phyloP scores from a whole-genome alignment of 345 rosid species.

The Populus ilicifolia region DNA sequence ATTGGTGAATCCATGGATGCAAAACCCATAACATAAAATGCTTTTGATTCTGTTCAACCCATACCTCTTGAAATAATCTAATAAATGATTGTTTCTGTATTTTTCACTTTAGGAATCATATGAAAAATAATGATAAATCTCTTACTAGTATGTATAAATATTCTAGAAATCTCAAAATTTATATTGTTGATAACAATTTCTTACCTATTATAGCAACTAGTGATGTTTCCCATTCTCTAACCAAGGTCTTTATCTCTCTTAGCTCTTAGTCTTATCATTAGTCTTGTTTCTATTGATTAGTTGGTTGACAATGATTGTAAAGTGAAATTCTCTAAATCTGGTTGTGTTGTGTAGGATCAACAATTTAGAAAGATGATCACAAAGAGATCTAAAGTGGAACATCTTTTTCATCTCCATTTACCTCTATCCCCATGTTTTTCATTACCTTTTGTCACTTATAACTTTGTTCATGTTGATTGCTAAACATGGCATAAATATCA shows the following conservation, averaged over 20 bases:
- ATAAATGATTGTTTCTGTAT: neutral
- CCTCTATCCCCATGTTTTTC: neutral
- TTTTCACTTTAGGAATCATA: neutral
- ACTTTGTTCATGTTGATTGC: neutral
- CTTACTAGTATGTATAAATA: neutral
- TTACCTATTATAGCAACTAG: neutral
- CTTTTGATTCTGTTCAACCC: too few species aligned
- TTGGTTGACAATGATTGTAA: neutral
- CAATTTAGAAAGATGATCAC: neutral
- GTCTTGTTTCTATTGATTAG: neutral
- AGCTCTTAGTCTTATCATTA: neutral
- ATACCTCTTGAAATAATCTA: neutral
- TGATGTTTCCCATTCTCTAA: neutral
- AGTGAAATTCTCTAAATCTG: neutral
- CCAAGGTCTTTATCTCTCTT: neutral
- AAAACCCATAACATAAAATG: too few species aligned
- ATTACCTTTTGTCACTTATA: neutral
- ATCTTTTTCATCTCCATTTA: neutral
- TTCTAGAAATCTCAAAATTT: too few species aligned
- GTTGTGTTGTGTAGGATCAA: slow-evolving; percentile 11
- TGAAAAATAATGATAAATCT: neutral
- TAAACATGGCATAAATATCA: neutral
- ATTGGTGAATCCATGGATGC: too few species aligned
- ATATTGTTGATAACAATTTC: neutral
- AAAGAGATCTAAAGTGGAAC: neutral